Base-by-base conservation (phyloP, 2,329 filamentous ascomycete species). In the Sporothrix pseudoabietina region DNA sequence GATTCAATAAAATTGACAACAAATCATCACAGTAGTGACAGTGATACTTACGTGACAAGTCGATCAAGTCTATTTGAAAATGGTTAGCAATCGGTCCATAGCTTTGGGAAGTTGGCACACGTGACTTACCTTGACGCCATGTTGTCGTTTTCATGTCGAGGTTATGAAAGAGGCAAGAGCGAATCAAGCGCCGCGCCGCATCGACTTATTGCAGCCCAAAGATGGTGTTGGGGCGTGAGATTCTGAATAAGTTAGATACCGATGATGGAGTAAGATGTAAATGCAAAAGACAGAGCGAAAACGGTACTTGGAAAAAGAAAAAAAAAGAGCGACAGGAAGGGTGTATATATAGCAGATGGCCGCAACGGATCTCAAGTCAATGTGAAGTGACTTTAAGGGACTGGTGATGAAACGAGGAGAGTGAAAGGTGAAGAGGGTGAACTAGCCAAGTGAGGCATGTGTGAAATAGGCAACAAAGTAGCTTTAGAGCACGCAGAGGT, bases 41-140 rank as follows among this genome's bases (percentile, higher is more conserved):
- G 7, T 66, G 39, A 47, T 22, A 91, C 92, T 89, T 88, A 94
- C 92, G 92, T 94, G 86, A 95, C 92, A 78, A 95, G 87, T 81
- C 92, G 90, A 85, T 94, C 92, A 79, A 95, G 89, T 88, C 92
- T 94, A 16, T 39, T 39, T 47, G 26, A 79, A 82, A 80, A 83
- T 77, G 71, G 75, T 79, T 77, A 79, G 80, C 72, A 22, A 55
- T 49, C 19, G 7, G 4, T 14, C 12, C 32, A 14, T 22, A 6
- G 66, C 6, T 63, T 9, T 1, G 3, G 16, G 12, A 68, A 39
- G 22, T 10, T n/a, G 57, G 39, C 16, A n/a, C 26, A 72, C 54
- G 68, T 55, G 66, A 77, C 82, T 79, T 78, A 87, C 86, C 86
- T 88, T 78, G 87, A 88, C 78, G 86, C 85, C 87, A 89, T 89